Percentiles rank a stretch among this genome's conserved stretches.
Conservation (phyloP, 371 early-diverging fungal species). For the Fennellomyces sp. region DNA sequence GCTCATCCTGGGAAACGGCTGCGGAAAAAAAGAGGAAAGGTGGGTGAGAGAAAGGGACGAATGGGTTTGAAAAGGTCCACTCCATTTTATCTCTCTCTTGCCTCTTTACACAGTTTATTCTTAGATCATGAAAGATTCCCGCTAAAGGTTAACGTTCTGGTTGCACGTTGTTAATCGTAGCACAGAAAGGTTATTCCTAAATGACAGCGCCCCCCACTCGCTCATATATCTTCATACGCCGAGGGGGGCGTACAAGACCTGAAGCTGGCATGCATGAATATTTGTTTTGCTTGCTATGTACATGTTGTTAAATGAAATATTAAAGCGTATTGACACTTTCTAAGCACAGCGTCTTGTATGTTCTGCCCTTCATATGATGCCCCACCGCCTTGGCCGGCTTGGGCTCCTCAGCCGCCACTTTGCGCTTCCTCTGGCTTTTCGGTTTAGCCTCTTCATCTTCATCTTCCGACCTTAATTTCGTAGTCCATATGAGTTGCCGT, state of each 20-base stretch:
- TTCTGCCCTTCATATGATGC: slow-evolving; percentile 1
- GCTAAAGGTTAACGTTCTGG: slow-evolving; percentile 14
- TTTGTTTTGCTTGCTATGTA: background rate
- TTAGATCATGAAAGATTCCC: slow-evolving; percentile 14
- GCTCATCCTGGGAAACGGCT: background rate
- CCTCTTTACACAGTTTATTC: slow-evolving; percentile 5
- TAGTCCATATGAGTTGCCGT: background rate
- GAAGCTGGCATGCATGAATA: slow-evolving; percentile 5
- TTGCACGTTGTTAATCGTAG: slow-evolving; percentile 6
- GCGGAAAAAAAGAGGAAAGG: background rate
- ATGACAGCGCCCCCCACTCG: background rate
- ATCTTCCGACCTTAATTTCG: slow-evolving; percentile 25
- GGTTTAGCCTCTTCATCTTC: slow-evolving; percentile 21
- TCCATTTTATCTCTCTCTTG: background rate
- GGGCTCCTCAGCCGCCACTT: background rate
- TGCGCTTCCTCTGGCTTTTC: slow-evolving; percentile 12
- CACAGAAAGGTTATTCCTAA: slow-evolving; percentile 1
- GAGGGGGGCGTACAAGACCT: background rate
- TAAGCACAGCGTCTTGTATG: background rate
- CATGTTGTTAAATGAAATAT: slow-evolving; percentile 4
- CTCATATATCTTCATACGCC: background rate
- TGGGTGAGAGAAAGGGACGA: background rate
- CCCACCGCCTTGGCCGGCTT: background rate
- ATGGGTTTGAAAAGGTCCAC: too few species aligned
- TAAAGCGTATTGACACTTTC: background rate